Percentiles rank a stretch among this genome's conserved stretches.
phyloP scores from a whole-genome alignment of 2,329 filamentous ascomycete genomes.

The Scortechinia acanthostroma region DNA sequence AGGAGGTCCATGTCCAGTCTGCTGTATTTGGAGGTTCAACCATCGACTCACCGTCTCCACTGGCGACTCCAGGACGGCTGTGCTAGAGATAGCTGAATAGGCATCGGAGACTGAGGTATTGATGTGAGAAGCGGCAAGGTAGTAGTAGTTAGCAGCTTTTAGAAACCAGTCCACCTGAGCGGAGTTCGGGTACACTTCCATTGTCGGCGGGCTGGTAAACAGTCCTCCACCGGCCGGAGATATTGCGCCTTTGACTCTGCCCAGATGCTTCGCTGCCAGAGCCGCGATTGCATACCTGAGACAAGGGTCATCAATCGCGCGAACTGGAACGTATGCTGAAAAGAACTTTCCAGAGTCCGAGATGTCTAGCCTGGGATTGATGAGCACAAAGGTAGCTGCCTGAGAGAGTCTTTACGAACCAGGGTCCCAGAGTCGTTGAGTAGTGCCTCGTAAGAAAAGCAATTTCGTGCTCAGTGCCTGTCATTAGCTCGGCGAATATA shows the following conservation, averaged over 20 bases:
- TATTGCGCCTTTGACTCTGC: slow-evolving; percentile 11
- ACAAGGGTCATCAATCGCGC: slow-evolving; percentile 19
- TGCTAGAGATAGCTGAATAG: not conserved
- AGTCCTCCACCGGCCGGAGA: not conserved
- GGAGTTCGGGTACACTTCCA: not conserved
- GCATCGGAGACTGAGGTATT: not conserved
- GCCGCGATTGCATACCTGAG: slow-evolving; percentile 24
- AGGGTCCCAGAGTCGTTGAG: slow-evolving; percentile 20
- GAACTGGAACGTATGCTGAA: slow-evolving; percentile 21
- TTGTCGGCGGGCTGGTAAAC: not conserved
- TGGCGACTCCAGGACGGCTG: not conserved
- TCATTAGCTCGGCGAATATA: slow-evolving; percentile 20
- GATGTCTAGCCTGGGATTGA: slow-evolving; percentile 15
- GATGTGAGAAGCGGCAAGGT: not conserved
- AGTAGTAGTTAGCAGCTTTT: not conserved
- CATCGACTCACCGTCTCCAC: not conserved
- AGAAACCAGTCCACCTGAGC: not conserved
- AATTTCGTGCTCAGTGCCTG: slow-evolving; percentile 19
- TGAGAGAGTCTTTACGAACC: slow-evolving; percentile 8
- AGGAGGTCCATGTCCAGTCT: no score
- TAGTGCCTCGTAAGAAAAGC: slow-evolving; percentile 25
- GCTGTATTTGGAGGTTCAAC: not conserved
- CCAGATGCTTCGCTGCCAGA: slow-evolving; percentile 26
- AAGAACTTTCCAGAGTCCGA: slow-evolving; percentile 28
- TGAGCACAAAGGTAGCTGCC: not conserved